A percentile compares a stretch with the other conserved stretches of the same genome.
Conservation (phyloP, 176 grass and related monocot species). For the Pontederia paniculata region DNA sequence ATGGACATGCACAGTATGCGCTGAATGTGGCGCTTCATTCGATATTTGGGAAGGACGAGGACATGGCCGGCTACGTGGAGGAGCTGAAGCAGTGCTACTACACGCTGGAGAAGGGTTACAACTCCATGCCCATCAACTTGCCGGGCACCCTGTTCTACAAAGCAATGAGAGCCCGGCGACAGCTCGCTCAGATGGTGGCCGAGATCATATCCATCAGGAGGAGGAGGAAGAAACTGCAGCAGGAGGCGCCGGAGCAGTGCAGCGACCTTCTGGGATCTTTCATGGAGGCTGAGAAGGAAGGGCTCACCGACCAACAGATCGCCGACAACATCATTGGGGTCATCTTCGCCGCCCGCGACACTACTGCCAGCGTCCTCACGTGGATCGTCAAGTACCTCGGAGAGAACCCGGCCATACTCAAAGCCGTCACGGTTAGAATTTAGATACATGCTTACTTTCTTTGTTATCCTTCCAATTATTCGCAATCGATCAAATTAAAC, state of each 20-base stretch:
- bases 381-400: slow-evolving; percentile 98
- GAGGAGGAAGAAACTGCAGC: slow-evolving; percentile 8
- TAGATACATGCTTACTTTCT: background rate
- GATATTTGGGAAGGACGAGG: slow-evolving; percentile 89
- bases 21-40: slow-evolving; percentile 94
- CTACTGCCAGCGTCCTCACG: slow-evolving; percentile 91
- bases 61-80: slow-evolving; percentile 78
- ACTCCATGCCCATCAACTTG: slow-evolving; percentile 96
- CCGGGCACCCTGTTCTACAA: slow-evolving; percentile 88
- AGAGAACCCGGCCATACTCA: slow-evolving; percentile 63
- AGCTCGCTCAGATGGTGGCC: slow-evolving; percentile 59
- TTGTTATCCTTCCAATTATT: no score
- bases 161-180: slow-evolving; percentile 77
- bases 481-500: no score
- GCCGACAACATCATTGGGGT: slow-evolving; percentile 90
- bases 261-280: slow-evolving; percentile 79
- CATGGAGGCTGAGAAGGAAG: slow-evolving; percentile 56
- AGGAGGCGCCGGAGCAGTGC: background rate
- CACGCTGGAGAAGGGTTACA: slow-evolving; percentile 91
- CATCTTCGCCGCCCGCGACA: slow-evolving; percentile 92
- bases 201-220: slow-evolving; percentile 57
- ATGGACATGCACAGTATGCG: slow-evolving; percentile 78
- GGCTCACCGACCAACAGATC: slow-evolving; percentile 78
- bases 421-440: slow-evolving; percentile 65
- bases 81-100: slow-evolving; percentile 95